These are phyloP conservation scores for Lanmaoa rubissima DNA, from an alignment of 768 basidiomycete species.

Conservation along the genomic window DNA sequence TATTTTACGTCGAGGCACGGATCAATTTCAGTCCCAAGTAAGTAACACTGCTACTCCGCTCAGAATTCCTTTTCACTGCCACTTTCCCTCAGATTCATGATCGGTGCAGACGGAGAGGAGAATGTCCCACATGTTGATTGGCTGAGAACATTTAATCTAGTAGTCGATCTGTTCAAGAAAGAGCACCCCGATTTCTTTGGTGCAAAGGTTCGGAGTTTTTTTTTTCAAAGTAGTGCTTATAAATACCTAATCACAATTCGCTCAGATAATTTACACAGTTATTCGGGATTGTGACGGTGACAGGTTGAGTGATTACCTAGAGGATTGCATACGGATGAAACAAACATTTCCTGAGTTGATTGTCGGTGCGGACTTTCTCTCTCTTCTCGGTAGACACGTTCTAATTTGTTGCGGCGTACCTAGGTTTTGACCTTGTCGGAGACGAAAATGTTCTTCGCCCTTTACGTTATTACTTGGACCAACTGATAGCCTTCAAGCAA, in stretches of 20 bases:
- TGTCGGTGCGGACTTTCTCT: conserved; percentile 44
- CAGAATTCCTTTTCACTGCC: background rate
- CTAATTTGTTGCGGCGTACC: background rate
- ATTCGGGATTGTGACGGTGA: conserved; percentile 53
- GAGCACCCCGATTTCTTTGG: conserved; percentile 63
- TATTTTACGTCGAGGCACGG: conserved; percentile 68
- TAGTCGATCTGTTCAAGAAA: conserved; percentile 54
- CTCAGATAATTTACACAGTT: conserved; percentile 70
- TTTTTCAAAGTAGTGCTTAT: background rate
- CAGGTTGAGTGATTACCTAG: conserved; percentile 62
- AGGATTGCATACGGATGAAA: conserved; percentile 73
- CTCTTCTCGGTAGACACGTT: background rate
- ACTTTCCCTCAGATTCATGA: conserved; percentile 46
- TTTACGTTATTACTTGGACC: conserved; percentile 59
- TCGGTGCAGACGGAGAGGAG: conserved; percentile 53
- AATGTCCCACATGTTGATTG: conserved; percentile 60
- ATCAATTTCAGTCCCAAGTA: conserved; percentile 64
- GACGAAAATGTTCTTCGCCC: conserved; percentile 62
- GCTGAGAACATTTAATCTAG: conserved; percentile 51
- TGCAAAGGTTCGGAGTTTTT: conserved; percentile 47
- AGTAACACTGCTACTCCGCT: conserved; percentile 11
- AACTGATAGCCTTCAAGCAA: conserved; percentile 56
- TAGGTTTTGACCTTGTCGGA: conserved; percentile 82
- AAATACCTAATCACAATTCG: background rate
- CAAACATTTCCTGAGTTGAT: conserved; percentile 73